Evolutionary conservation across 1,139 yeast species (phyloP).

Genomic region (Neolecta irregularis): DNA sequence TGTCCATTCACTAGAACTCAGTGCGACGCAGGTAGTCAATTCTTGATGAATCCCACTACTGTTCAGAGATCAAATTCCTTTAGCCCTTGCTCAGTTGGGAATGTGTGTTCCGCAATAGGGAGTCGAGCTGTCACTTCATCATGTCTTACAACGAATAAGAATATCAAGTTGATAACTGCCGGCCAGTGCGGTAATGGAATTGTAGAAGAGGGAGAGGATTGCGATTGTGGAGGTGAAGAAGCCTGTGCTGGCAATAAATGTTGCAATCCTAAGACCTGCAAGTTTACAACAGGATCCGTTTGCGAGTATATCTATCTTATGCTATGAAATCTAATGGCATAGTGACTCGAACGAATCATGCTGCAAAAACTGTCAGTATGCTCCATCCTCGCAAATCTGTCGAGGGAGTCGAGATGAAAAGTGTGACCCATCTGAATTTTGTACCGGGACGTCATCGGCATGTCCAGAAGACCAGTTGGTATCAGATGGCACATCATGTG

Average conservation of each 20-base stretch:
- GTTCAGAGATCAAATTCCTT: slow-evolving; percentile 22
- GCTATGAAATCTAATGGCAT: not conserved
- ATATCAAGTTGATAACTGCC: slow-evolving; percentile 20
- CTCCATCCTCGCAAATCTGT: slow-evolving; percentile 22
- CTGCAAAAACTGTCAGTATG: slow-evolving; percentile 24
- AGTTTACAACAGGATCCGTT: slow-evolving; percentile 23
- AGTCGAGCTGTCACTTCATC: slow-evolving; percentile 23
- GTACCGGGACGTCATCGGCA: slow-evolving; percentile 25
- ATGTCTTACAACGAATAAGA: slow-evolving; percentile 25
- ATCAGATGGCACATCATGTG: slow-evolving; percentile 23
- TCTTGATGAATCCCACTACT: slow-evolving; percentile 26
- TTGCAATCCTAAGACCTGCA: slow-evolving; percentile 27
- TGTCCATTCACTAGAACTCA: slow-evolving; percentile 23
- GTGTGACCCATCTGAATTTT: slow-evolving; percentile 27
- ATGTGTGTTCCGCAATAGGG: slow-evolving; percentile 24
- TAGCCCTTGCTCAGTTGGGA: slow-evolving; percentile 26
- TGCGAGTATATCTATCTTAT: slow-evolving; percentile 20
- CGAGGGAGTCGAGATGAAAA: slow-evolving; percentile 24
- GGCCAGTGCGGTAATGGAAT: slow-evolving; percentile 29
- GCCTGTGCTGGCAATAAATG: slow-evolving; percentile 25
- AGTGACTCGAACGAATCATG: slow-evolving; percentile 24
- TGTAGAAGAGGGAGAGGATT: slow-evolving; percentile 29
- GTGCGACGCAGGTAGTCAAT: slow-evolving; percentile 25
- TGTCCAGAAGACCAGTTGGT: slow-evolving; percentile 23
- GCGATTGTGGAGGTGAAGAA: slow-evolving; percentile 29